Base-by-base conservation (phyloP, 2,329 filamentous ascomycete species). In the Bipolaris sorokiniana region DNA sequence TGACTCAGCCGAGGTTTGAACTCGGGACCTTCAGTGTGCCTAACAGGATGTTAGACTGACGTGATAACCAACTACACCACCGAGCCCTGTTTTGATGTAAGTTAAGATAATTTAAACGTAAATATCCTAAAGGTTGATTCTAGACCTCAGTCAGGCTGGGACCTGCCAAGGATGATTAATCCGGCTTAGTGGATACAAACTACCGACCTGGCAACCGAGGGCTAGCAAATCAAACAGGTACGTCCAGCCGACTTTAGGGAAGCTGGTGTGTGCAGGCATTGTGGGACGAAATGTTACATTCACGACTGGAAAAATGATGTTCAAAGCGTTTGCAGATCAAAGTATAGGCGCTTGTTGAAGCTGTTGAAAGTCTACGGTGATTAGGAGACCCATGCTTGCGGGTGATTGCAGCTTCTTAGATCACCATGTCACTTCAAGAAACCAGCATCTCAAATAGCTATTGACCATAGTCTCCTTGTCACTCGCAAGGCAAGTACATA, bases 21-120 rank as follows among this genome's bases (percentile, higher is more conserved):
- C 54, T 57, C 54, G 42, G 54, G 54, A 57, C 54, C 54, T 57
- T 57, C 54, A 57, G 54, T 57, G 54, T 37, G 41, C 37, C 50
- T 54, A 42, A 54, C 54, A 38, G 11, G 7, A 13, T 78, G 77
- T 79, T 78, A 79, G 76, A 78, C 77, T 78, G 72, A 78, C 76
- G 77, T 78, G 76, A 79, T 79, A 78, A 78, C 76, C 77, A 78
- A 78, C 77, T 79, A 79, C 77, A 79, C 76, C 74, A 76, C 60
- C 69, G 66, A 72, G 64, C 70, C 70, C 31, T 41, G 34, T 15
- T 42, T 56, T 48, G 34, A 52, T 56, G 22, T 1, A 34, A 33
- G 3, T 10, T 4, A 5, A 7, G 3, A 11, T 10, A n/a, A 2
- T 26, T 36, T 3, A 11, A 2, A 11, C 1, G 3, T 31, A 31